Base-by-base conservation (phyloP, 495 filamentous ascomycete species). In the Neurospora terricola region DNA sequence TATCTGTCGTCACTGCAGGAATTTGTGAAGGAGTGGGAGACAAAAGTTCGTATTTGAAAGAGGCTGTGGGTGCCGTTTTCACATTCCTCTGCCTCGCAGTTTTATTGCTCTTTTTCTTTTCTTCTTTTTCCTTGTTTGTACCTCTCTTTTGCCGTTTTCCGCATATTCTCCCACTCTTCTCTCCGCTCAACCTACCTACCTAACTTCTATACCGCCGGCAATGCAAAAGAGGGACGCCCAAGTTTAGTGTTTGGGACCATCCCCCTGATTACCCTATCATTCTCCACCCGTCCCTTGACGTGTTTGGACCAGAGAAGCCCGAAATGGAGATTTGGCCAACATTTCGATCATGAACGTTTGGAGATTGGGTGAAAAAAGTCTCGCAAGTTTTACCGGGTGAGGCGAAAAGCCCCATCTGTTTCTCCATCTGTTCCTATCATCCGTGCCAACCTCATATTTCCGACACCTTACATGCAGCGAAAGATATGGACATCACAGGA, bases 1-100 rank as follows among this genome's bases (percentile, higher is more conserved):
- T 69, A 48, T 3, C 59, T 85, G 38, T 72, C 71, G 40, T 73
- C 78, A 70, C 45, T 85, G 8, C 66, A 77, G 9, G 69, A 59
- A 12, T 83, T 81, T 48, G 18, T 78, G 38, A 74, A 74, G 34
- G 71, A 72, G 27, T 66, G 54, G 54, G 54, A 66, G 54, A 34
- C 30, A 2, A 34, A 1, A 66, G 54, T 66, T 18, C 6, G 27
- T 34, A 9, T 66, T 9, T 66, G 27, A 66, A 27, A 11, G 1
- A 23, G 5, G 3, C 7, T 45, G 21, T 72, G 36, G 59, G 5
- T 71, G 70, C 4, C 30, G 43, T 11, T 37, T 45, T 43, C 18
- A 37, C 3, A 30, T 71, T 39, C 14, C 39, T n/a, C 69, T 11
- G 14, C 3, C 23, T 21, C 4, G 3, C 45, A 59, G 30, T 45